Percentiles rank a stretch among this genome's conserved stretches.
phyloP scores from a whole-genome alignment of 768 basidiomycete genomes.

The Cytidiella melzeri region DNA sequence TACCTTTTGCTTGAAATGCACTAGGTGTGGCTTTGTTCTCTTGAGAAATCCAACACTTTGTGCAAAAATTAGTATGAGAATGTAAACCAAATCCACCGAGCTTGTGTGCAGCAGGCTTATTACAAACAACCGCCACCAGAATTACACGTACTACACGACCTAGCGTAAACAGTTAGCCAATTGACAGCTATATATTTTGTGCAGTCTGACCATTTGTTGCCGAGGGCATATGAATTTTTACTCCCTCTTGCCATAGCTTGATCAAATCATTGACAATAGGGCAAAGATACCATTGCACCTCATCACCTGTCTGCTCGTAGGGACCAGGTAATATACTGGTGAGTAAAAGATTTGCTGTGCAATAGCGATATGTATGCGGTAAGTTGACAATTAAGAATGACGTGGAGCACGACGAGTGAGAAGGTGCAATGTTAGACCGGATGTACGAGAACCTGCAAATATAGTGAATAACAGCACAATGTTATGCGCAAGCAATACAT shows the following conservation, averaged over 20 bases:
- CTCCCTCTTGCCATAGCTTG: conserved; percentile 20
- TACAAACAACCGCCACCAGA: conserved; percentile 30
- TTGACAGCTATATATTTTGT: too few species aligned
- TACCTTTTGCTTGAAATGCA: conserved; percentile 20
- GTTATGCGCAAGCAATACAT: conserved; percentile 3
- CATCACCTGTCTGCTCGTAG: conserved; percentile 23
- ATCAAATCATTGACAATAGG: conserved; percentile 24
- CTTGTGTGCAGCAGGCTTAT: conserved; percentile 35
- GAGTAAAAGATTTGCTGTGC: conserved; percentile 20
- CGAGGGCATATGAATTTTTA: too few species aligned
- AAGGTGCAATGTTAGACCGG: conserved; percentile 28
- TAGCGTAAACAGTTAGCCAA: conserved; percentile 19
- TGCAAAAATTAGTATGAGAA: conserved; percentile 29
- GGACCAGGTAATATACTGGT: conserved; percentile 25
- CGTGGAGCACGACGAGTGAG: conserved; percentile 29
- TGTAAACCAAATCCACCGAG: conserved; percentile 26
- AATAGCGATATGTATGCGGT: conserved; percentile 21
- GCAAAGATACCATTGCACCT: conserved; percentile 23
- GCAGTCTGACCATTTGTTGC: too few species aligned
- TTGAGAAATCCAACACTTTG: conserved; percentile 29
- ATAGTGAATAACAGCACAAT: not conserved
- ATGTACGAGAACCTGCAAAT: conserved; percentile 32
- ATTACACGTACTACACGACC: conserved; percentile 27
- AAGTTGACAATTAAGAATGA: conserved; percentile 30
- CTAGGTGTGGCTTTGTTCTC: conserved; percentile 15